phyloP scores from a whole-genome alignment of 2,329 filamentous ascomycete species.

The Claviceps purpurea region DNA sequence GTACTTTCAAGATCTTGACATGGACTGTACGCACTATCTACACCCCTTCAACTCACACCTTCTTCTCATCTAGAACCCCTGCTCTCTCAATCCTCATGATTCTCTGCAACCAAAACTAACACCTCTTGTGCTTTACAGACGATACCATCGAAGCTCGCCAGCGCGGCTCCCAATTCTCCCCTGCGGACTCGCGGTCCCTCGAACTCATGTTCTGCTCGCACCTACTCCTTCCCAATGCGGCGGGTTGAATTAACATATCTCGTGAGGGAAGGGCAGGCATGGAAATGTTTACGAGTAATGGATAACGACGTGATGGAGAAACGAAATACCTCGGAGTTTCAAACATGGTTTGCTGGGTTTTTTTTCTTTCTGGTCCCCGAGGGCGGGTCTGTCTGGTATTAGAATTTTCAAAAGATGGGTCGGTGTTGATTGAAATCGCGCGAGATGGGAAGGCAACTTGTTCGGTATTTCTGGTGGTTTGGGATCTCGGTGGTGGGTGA shows the following conservation, averaged over 20 bases:
- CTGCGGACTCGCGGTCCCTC: slow-evolving; percentile 34
- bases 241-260: slow-evolving; percentile 1
- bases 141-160: slow-evolving; percentile 29
- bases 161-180: slow-evolving; percentile 37
- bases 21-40: slow-evolving; percentile 38
- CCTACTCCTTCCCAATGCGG: slow-evolving; percentile 27
- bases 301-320: slow-evolving; percentile 15
- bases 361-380: neutral
- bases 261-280: neutral
- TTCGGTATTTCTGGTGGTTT: no score
- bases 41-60: neutral
- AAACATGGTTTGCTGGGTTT: neutral
- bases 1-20: slow-evolving; percentile 42
- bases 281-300: slow-evolving; percentile 10
- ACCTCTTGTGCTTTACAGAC: slow-evolving; percentile 9
- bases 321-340: slow-evolving; percentile 13
- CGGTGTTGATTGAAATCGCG: neutral
- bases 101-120: no score
- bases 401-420: neutral
- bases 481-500: no score
- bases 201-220: slow-evolving; percentile 37
- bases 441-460: no score
- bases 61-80: no score
- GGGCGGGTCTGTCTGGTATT: no score
- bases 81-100: neutral